Percentiles rank a stretch among this genome's conserved stretches.
phyloP scores from a whole-genome alignment of 1,139 yeast genomes.

The Pichia sp. region DNA sequence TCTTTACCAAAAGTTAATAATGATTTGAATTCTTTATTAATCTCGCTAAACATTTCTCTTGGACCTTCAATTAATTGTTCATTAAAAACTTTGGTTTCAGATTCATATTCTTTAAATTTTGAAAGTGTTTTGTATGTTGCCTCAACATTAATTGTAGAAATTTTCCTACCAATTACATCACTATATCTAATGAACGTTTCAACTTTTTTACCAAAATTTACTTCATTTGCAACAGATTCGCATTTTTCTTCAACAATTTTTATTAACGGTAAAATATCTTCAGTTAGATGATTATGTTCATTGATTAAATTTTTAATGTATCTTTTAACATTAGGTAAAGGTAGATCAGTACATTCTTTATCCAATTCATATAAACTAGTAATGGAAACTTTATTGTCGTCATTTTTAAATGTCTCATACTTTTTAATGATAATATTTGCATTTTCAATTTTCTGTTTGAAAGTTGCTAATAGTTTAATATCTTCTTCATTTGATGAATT shows the following conservation, averaged over 20 bases:
- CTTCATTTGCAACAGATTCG: background rate
- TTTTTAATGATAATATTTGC: background rate
- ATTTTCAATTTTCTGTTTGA: slow-evolving; percentile 1
- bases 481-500: slow-evolving; percentile 24
- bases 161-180: background rate
- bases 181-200: slow-evolving; percentile 2
- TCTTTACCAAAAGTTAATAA: slow-evolving; percentile 6
- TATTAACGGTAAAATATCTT: slow-evolving; percentile 1
- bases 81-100: slow-evolving; percentile 2
- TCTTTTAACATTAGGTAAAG: slow-evolving; percentile 5
- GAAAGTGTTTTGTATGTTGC: background rate
- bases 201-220: background rate
- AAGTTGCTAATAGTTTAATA: slow-evolving; percentile 1
- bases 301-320: background rate
- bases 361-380: slow-evolving; percentile 2
- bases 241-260: slow-evolving; percentile 4
- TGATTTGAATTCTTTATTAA: background rate
- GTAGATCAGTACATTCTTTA: background rate
- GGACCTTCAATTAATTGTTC: slow-evolving; percentile 10
- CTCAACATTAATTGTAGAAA: slow-evolving; percentile 1
- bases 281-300: slow-evolving; percentile 2
- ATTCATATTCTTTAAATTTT: slow-evolving; percentile 4
- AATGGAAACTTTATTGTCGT: background rate
- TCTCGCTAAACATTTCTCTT: background rate
- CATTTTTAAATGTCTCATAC: slow-evolving; percentile 2